These are phyloP conservation scores for Exophiala alcalophila DNA, from an alignment of 2,329 filamentous ascomycete species.

Conservation along the genomic window DNA sequence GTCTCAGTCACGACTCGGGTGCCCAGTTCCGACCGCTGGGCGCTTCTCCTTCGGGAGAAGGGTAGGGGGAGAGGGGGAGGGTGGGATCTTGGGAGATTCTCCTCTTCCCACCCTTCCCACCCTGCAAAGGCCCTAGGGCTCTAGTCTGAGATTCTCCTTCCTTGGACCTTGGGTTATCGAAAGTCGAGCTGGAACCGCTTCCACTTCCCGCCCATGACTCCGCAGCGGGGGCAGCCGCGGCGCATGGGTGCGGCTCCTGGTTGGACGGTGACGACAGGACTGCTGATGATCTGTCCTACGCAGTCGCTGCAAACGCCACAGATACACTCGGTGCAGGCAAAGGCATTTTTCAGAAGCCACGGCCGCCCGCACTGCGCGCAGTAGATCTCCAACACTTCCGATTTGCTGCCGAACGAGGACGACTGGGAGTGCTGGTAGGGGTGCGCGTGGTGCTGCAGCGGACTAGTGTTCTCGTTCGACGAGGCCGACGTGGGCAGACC, in stretches of 20 bases:
- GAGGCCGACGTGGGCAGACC: constrained; percentile 63
- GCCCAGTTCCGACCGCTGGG: too few relatives aligned
- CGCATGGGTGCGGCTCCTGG: constrained; percentile 35
- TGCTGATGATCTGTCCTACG: constrained; percentile 54
- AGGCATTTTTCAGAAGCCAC: constrained; percentile 76
- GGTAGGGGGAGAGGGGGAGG: constrained; percentile 4
- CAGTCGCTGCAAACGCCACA: constrained; percentile 88
- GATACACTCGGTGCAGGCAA: constrained; percentile 94
- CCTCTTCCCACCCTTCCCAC: constrained; percentile 6
- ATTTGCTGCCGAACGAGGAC: constrained; percentile 42
- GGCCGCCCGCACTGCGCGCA: constrained; percentile 82
- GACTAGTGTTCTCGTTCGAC: constrained; percentile 60
- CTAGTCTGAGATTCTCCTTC: constrained; percentile 11
- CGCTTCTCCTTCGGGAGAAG: constrained; percentile 12
- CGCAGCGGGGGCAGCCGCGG: constrained; percentile 46
- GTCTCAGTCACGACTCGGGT: constrained; percentile 25
- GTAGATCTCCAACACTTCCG: constrained; percentile 74
- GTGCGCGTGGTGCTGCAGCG: constrained; percentile 40
- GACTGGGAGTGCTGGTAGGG: constrained; percentile 55
- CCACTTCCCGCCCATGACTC: constrained; percentile 47
- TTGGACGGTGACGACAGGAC: constrained; percentile 37
- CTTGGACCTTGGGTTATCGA: constrained; percentile 36
- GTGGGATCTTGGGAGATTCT: background rate
- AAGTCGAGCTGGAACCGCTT: constrained; percentile 50
- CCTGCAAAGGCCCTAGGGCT: constrained; percentile 7